Evolutionary conservation across 495 filamentous ascomycete genomes (phyloP).

Genomic region (Trypethelium eluteriae): DNA sequence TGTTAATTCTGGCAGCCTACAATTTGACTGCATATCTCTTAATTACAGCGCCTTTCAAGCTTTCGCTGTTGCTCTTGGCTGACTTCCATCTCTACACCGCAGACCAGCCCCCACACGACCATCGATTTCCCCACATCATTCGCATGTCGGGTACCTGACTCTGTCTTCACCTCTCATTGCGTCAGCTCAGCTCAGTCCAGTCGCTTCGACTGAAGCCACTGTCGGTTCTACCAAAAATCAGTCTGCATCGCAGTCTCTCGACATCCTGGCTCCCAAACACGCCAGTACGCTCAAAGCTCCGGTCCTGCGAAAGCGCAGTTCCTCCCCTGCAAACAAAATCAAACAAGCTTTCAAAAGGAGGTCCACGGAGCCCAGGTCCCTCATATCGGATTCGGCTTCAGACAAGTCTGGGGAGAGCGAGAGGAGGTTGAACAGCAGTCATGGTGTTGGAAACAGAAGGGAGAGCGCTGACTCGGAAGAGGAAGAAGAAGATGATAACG

Average conservation of each 20-base stretch:
- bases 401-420: slow-evolving; percentile 20
- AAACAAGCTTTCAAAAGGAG: slow-evolving; percentile 30
- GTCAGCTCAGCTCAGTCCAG: slow-evolving; percentile 20
- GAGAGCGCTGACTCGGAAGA: background rate
- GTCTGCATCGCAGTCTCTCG: slow-evolving; percentile 3
- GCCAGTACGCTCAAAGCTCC: slow-evolving; percentile 22
- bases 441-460: background rate
- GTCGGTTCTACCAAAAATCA: background rate
- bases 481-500: slow-evolving; percentile 5
- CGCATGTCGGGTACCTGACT: slow-evolving; percentile 72
- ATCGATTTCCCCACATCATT: slow-evolving; percentile 59
- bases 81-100: background rate
- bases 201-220: slow-evolving; percentile 24
- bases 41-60: background rate
- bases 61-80: background rate
- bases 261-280: slow-evolving; percentile 20
- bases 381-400: slow-evolving; percentile 19
- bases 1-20: background rate
- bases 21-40: background rate
- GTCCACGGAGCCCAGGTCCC: slow-evolving; percentile 13
- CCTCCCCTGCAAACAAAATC: slow-evolving; percentile 31
- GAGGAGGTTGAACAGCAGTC: slow-evolving; percentile 10
- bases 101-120: slow-evolving; percentile 32
- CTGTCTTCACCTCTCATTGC: slow-evolving; percentile 69
- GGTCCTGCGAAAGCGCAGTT: slow-evolving; percentile 20